phyloP scores from a whole-genome alignment of 202 grass and related monocot genomes.

The Setaria viridis region DNA sequence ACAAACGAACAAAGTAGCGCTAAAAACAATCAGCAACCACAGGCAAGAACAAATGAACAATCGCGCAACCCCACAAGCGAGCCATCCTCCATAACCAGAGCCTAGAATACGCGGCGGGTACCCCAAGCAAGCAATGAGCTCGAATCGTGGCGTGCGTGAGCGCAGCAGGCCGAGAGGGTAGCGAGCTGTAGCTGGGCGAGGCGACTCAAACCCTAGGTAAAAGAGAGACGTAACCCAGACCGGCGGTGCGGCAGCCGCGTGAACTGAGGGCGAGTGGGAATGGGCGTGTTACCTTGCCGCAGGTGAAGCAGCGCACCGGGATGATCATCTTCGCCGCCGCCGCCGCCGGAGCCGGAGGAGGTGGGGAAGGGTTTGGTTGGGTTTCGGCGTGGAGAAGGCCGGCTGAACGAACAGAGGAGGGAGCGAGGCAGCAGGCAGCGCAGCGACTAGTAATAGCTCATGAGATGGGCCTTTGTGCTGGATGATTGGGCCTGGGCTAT shows the following conservation, averaged over 20 bases:
- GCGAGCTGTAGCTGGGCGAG: background rate
- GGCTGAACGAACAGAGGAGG: background rate
- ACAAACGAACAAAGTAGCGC: background rate
- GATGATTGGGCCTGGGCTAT: background rate
- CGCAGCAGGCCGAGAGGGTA: background rate
- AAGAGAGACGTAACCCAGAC: background rate
- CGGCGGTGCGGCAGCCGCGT: constrained; percentile 1
- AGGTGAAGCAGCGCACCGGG: constrained; percentile 95
- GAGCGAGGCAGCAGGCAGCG: background rate
- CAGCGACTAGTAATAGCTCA: background rate
- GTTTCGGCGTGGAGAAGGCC: constrained; percentile 1
- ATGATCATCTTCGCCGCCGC: constrained; percentile 82
- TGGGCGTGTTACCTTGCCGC: constrained; percentile 63
- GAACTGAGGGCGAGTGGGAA: background rate
- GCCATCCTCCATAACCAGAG: background rate
- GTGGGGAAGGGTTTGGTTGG: constrained; percentile 34
- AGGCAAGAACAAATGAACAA: constrained; percentile 1
- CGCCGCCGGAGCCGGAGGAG: constrained; percentile 23
- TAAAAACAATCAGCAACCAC: background rate
- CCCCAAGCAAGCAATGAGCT: background rate
- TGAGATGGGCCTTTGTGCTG: constrained; percentile 1
- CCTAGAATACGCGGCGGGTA: background rate
- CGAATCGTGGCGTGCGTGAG: background rate
- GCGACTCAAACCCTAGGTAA: constrained; percentile 9
- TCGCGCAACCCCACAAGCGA: background rate